Evolutionary conservation across 164 flowering plant genomes (phyloP), one percentile per base, ranked within the genome.

Genomic region (Aristolochia californica): DNA sequence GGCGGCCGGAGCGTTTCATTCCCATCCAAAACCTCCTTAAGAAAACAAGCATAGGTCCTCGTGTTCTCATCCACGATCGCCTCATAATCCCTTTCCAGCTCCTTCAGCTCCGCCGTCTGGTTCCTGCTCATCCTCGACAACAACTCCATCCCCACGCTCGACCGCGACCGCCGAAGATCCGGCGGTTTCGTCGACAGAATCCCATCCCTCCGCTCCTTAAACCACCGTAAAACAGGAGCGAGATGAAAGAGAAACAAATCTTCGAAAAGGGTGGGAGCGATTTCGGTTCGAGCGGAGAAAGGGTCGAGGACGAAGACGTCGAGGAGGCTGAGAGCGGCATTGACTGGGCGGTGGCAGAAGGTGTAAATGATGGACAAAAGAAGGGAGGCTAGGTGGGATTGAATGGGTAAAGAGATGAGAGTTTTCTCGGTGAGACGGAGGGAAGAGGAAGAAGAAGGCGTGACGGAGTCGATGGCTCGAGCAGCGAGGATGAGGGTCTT

Each of bases 11-110:
- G 45, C 48, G 53, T 24, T 26, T 27, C 20, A 27, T 20, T 58
- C 47, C 70, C 78, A 48, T 28, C 63, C 67, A 83, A 47, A 30
- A 81, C 73, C 44, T 72, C 75, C 63, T 69, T 78, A 27, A 83
- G 77, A 61, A 81, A 80, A 58, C 48, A 25, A 14, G 53, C 80
- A 24, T 77, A 75, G 45, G 55, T 62, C 65, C 68, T 73, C 49
- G 82, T 77, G 50, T 86, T 86, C 65, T 77, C 78, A 57, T 86
- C 80, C n/a, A 86, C 58, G 48, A 74, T 73, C 56, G 70, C 70
- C 69, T 78, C 86, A 34, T 80, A 80, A 4, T 62, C 74, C 47
- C 68, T 64, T 75, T 87, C 88, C 68, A 87, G 53, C 23, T 74
- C 69, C 75, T 70, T 84, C 74, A 87, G 57, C 76, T 72, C 70